A percentile compares a stretch with the other conserved stretches of the same genome.
Conservation (phyloP, 1,284 basidiomycete genomes). For the Ustilago loliicola region DNA sequence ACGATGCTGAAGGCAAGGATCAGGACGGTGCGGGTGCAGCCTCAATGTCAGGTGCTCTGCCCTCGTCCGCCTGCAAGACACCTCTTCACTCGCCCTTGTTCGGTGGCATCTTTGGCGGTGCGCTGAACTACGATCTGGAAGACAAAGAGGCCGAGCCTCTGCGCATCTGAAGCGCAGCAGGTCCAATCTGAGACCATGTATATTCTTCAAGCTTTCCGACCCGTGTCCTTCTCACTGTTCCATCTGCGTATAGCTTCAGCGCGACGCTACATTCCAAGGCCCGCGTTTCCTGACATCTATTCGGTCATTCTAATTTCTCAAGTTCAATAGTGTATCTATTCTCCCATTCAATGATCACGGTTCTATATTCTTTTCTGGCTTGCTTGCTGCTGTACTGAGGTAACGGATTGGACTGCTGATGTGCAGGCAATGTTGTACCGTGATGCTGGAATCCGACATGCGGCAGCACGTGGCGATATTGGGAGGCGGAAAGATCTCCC, state of each 20-base stretch:
- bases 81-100: slow-evolving; percentile 62
- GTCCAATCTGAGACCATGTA: background rate
- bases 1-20: slow-evolving; percentile 14
- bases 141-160: slow-evolving; percentile 52
- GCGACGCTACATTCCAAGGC: background rate
- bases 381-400: background rate
- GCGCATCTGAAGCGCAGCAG: slow-evolving; percentile 27
- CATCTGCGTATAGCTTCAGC: background rate
- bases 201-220: slow-evolving; percentile 25
- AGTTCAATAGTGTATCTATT: slow-evolving; percentile 9
- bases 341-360: slow-evolving; percentile 7
- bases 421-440: background rate
- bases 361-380: background rate
- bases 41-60: slow-evolving; percentile 40
- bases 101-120: slow-evolving; percentile 60
- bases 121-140: slow-evolving; percentile 57
- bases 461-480: background rate
- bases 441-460: background rate
- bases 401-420: background rate
- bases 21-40: slow-evolving; percentile 8
- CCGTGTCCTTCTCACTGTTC: slow-evolving; percentile 6
- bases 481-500: background rate
- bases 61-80: slow-evolving; percentile 59
- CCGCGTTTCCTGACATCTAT: background rate
- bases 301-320: background rate